Conservation (phyloP, 2,329 filamentous ascomycete species). For the Calonectria naviculata region DNA sequence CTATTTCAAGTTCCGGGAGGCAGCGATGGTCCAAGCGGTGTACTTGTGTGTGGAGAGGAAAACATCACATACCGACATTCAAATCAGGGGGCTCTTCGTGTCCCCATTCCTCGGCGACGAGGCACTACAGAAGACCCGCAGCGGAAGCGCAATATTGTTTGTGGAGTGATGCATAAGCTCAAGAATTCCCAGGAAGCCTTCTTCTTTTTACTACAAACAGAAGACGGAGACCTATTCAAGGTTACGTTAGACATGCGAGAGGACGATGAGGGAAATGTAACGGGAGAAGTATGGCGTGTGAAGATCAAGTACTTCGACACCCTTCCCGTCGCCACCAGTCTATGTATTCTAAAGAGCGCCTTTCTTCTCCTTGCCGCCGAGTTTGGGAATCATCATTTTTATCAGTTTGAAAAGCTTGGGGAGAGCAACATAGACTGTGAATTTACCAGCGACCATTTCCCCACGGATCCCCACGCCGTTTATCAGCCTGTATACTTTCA, state of each 20-base stretch:
- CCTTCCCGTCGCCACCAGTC: slow-evolving; percentile 85
- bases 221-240: slow-evolving; percentile 98
- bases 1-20: slow-evolving; percentile 97
- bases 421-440: slow-evolving; percentile 93
- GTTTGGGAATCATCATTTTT: slow-evolving; percentile 92
- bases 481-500: slow-evolving; percentile 88
- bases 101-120: slow-evolving; percentile 87
- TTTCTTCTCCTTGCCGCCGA: slow-evolving; percentile 95
- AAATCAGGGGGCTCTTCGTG: slow-evolving; percentile 88
- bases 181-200: slow-evolving; percentile 86
- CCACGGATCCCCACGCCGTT: slow-evolving; percentile 76
- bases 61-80: slow-evolving; percentile 98
- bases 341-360: slow-evolving; percentile 95
- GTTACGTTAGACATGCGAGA: slow-evolving; percentile 92
- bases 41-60: slow-evolving; percentile 93
- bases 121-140: slow-evolving; percentile 93
- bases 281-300: slow-evolving; percentile 82
- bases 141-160: slow-evolving; percentile 86
- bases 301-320: slow-evolving; percentile 99
- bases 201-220: slow-evolving; percentile 95
- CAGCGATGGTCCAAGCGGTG: slow-evolving; percentile 92
- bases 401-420: slow-evolving; percentile 96
- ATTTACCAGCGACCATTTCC: slow-evolving; percentile 85
- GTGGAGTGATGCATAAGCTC: slow-evolving; percentile 97
- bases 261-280: slow-evolving; percentile 80